These are phyloP conservation scores for Ceratocystis colombiana DNA, from an alignment of 2,329 filamentous ascomycete genomes.

Conservation along the genomic window DNA sequence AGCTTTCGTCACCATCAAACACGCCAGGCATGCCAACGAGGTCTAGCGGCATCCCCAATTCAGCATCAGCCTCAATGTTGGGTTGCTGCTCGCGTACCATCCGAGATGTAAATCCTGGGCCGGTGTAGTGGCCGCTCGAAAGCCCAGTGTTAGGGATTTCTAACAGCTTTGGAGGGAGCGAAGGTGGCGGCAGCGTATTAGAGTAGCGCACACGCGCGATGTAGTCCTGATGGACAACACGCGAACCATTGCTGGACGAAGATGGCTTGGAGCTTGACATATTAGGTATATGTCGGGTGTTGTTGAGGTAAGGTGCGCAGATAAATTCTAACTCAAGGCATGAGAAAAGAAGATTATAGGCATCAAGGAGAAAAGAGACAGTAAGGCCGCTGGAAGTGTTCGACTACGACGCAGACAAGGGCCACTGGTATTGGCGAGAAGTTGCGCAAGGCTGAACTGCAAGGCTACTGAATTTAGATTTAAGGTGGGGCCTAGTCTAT, in stretches of 20 bases:
- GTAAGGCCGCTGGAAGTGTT: background rate
- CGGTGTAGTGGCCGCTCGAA: constrained; percentile 77
- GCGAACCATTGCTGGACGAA: constrained; percentile 37
- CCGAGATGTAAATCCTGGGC: constrained; percentile 77
- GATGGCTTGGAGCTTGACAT: constrained; percentile 23
- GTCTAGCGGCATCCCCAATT: constrained; percentile 95
- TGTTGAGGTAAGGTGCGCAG: background rate
- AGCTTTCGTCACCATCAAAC: constrained; percentile 89
- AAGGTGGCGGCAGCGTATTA: constrained; percentile 88
- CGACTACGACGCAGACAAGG: background rate
- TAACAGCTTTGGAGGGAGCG: constrained; percentile 89
- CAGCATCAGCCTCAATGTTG: constrained; percentile 94
- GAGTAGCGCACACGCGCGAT: constrained; percentile 92
- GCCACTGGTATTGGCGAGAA: background rate
- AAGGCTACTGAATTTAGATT: constrained; percentile 14
- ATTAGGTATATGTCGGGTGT: background rate
- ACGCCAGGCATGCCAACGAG: constrained; percentile 89
- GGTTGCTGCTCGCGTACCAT: constrained; percentile 83
- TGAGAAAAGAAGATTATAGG: background rate
- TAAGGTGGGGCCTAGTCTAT: background rate
- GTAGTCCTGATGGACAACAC: constrained; percentile 81
- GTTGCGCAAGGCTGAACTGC: constrained; percentile 16
- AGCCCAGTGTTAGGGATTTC: constrained; percentile 93
- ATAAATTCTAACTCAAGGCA: background rate
- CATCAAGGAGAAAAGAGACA: background rate